Base-by-base conservation (phyloP, 106 monocot species). In the Dioscorea zingiberensis region DNA sequence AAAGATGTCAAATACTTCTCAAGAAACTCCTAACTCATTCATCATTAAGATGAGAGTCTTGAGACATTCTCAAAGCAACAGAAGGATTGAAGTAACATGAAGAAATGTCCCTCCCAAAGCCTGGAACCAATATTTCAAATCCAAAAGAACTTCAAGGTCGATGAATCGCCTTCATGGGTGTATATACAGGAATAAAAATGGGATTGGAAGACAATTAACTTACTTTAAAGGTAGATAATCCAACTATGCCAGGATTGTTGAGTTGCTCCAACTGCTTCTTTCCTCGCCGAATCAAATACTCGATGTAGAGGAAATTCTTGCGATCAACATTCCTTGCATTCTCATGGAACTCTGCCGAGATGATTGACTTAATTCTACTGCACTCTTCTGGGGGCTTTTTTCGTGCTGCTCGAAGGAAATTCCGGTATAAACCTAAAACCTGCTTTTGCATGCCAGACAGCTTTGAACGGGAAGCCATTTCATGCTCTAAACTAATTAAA, bases 261-360 rank as follows among this genome's bases (percentile, higher is more conserved):
- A 95, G 85, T 64, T 95, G 94, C 38, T 95, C 87, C 19, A 94
- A 87, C 69, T 94, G 94, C 72, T 49, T 87, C 83, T 81, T 87
- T 48, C 94, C 91, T 29, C 83, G 76, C 29, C 87, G 80, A 54
- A 95, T 27, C 30, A 95, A 67, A 77, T 95, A 83, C 65, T 95
- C 94, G 25, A 95, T 83, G 65, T 91, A 70, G 11, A 88, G 32
- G 63, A 90, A 91, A 70, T 88, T 86, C 48, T 88, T 97, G n/a
- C 80, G 74, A 53, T 91, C 91, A 21, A 97, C 74, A 51, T 66
- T 60, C 62, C 47, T 79, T 13, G 90, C 76, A 73, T 88, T 85
- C 1, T 73, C 69, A n/a, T 61, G 84, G 26, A 97, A 97, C 78
- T 97, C 91, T n/a, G 73, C 54, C 2, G 91, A 88, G 47, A 97